A percentile compares a stretch with the other conserved stretches of the same genome.
Evolutionary conservation across 2,329 filamentous ascomycete species (phyloP).

Genomic region (Cladophialophora immunda): DNA sequence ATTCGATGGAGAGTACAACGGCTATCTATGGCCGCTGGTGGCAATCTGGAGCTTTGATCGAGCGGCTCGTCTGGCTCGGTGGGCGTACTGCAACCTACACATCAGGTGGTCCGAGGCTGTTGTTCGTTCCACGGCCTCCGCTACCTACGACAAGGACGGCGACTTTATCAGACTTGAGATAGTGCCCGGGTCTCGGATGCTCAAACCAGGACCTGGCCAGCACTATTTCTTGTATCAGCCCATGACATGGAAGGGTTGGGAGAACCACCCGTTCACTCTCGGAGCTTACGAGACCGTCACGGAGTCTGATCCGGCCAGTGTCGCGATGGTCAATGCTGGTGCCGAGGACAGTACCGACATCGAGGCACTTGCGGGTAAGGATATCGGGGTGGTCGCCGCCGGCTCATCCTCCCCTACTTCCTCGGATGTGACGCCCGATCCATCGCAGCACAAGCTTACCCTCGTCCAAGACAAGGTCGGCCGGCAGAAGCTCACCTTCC

Average conservation of each 20-base stretch:
- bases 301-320: neutral
- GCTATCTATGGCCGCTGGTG: conserved; percentile 61
- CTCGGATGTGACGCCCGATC: conserved; percentile 13
- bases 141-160: conserved; percentile 54
- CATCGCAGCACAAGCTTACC: conserved; percentile 9
- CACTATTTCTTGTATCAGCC: conserved; percentile 63
- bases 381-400: conserved; percentile 15
- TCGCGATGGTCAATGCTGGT: conserved; percentile 31
- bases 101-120: conserved; percentile 44
- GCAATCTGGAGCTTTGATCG: conserved; percentile 61
- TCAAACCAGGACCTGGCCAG: conserved; percentile 54
- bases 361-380: conserved; percentile 34
- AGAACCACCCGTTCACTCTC: conserved; percentile 62
- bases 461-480: conserved; percentile 8
- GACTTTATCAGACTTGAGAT: conserved; percentile 60
- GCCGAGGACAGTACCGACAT: conserved; percentile 19
- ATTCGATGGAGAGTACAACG: conserved; percentile 58
- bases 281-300: conserved; percentile 42
- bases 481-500: conserved; percentile 54
- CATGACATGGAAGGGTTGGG: conserved; percentile 54
- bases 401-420: conserved; percentile 14
- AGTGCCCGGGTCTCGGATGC: conserved; percentile 45
- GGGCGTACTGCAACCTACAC: conserved; percentile 56
- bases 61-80: conserved; percentile 52
- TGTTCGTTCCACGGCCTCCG: conserved; percentile 48